phyloP scores from a whole-genome alignment of 2,329 filamentous ascomycete species.

The Pseudocercospora eumusae region DNA sequence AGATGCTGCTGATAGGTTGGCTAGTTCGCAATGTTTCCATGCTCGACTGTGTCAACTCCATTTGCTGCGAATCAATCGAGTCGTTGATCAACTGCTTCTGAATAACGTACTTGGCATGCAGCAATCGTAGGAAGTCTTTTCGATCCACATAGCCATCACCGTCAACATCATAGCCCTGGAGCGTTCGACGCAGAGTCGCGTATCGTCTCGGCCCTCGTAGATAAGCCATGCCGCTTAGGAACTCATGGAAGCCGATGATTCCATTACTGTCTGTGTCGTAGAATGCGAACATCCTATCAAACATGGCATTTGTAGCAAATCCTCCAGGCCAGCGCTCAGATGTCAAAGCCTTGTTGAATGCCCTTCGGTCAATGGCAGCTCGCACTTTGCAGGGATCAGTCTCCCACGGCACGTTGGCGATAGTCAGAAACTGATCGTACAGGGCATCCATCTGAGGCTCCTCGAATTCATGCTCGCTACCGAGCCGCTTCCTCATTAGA shows the following conservation, averaged over 20 bases:
- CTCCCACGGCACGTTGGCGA: conserved; percentile 82
- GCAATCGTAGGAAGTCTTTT: conserved; percentile 86
- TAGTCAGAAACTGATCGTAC: conserved; percentile 95
- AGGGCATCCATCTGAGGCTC: conserved; percentile 85
- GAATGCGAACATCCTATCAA: conserved; percentile 94
- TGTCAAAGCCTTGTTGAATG: conserved; percentile 87
- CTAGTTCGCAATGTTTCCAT: conserved; percentile 47
- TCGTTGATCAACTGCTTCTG: conserved; percentile 88
- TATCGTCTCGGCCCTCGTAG: conserved; percentile 60
- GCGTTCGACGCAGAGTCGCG: conserved; percentile 71
- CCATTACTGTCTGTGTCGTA: conserved; percentile 91
- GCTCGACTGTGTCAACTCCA: conserved; percentile 63
- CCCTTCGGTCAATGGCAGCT: conserved; percentile 86
- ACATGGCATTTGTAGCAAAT: conserved; percentile 81
- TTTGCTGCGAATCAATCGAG: conserved; percentile 71
- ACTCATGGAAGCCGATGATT: conserved; percentile 89
- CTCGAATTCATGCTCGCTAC: conserved; percentile 59
- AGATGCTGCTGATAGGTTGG: conserved; percentile 51
- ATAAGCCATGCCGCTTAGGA: conserved; percentile 75
- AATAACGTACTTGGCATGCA: conserved; percentile 86
- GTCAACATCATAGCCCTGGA: conserved; percentile 89
- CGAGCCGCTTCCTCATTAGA: conserved; percentile 64
- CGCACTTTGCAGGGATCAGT: conserved; percentile 75
- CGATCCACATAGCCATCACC: conserved; percentile 81
- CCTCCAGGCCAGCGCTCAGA: conserved; percentile 62